Evolutionary conservation across 306 rosid species (phyloP), one percentile per base, ranked within the genome.

Genomic region (Lathyrus sativus): DNA sequence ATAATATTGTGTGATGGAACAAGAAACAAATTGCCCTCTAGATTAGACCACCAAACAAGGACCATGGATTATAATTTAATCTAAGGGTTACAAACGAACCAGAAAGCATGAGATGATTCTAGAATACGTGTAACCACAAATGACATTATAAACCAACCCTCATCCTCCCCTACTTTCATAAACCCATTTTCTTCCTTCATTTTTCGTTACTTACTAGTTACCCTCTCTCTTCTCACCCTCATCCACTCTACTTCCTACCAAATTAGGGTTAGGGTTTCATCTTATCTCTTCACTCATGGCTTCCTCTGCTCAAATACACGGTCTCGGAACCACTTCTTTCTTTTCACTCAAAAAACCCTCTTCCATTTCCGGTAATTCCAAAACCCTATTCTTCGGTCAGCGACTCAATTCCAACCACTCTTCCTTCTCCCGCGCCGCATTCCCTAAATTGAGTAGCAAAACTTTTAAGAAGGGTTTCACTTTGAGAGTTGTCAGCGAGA

Each of bases 221-320:
- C 26, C 26, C 13, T 10, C n/a, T 2, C 44, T 41, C 45, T 11
- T 11, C n/a, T 41, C n/a, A 2, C n/a, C 4, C 15, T 3, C 29
- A 26, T 26, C 29, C 19, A 2, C 14, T 58, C 64, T 7, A 31
- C 1, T 33, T 58, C 61, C 17, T 31, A 19, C 18, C 65, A 5
- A 38, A 28, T 59, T 68, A 62, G 67, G 67, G 33, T 75, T 73
- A 62, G 77, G 35, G 19, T 9, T 56, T 6, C 11, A 0, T 50
- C 19, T n/a, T 14, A 26, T 26, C 29, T 26, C 35, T 18, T 35
- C 5, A 0, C 6, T 26, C 17, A 84, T 88, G 98, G 88, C 92
- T 49, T 72, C 82, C 13, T 82, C 90, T 15, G 87, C 95, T 5
- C 96, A 87, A 79, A 87, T 92, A 33, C 92, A 89, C 50, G 89